phyloP scores from a whole-genome alignment of 1,284 basidiomycete genomes.

The Cutaneotrichosporon cutaneum region DNA sequence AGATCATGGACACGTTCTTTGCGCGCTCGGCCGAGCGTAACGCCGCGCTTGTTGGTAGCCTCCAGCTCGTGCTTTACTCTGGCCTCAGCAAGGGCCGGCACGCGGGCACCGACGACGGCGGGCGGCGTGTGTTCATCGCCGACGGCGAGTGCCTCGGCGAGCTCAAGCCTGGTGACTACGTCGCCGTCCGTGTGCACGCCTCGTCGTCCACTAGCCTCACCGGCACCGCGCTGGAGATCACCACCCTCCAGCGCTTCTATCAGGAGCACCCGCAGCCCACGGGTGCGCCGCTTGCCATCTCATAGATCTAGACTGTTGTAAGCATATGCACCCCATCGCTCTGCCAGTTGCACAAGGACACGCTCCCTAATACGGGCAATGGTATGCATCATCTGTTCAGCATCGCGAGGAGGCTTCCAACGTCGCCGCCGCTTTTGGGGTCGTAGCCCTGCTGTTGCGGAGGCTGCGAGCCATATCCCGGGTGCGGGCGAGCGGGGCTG shows the following conservation, averaged over 20 bases:
- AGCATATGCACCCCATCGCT: conserved; percentile 6
- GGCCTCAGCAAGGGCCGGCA: conserved; percentile 3
- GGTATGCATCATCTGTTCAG: conserved; percentile 16
- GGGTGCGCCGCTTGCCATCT: background rate
- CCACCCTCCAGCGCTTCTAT: conserved; percentile 8
- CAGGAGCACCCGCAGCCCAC: conserved; percentile 5
- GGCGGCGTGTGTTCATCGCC: conserved; percentile 11
- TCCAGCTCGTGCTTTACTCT: conserved; percentile 9
- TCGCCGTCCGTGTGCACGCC: conserved; percentile 7
- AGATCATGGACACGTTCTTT: conserved; percentile 10
- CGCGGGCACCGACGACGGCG: conserved; percentile 11
- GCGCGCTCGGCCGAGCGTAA: conserved; percentile 7
- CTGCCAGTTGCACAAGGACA: background rate
- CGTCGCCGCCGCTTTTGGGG: conserved; percentile 24
- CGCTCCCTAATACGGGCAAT: too few relatives aligned
- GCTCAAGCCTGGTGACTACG: conserved; percentile 7
- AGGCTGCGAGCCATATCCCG: conserved; percentile 10
- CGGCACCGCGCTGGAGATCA: conserved; percentile 6
- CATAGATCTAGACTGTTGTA: conserved; percentile 2
- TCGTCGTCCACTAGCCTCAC: conserved; percentile 6
- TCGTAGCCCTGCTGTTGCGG: conserved; percentile 17
- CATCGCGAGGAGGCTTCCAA: conserved; percentile 38
- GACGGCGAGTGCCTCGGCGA: background rate
- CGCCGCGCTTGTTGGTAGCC: conserved; percentile 5
- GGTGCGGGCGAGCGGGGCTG: background rate